Base-by-base conservation (phyloP, 495 filamentous ascomycete genomes). In the Xylaria venustula region DNA sequence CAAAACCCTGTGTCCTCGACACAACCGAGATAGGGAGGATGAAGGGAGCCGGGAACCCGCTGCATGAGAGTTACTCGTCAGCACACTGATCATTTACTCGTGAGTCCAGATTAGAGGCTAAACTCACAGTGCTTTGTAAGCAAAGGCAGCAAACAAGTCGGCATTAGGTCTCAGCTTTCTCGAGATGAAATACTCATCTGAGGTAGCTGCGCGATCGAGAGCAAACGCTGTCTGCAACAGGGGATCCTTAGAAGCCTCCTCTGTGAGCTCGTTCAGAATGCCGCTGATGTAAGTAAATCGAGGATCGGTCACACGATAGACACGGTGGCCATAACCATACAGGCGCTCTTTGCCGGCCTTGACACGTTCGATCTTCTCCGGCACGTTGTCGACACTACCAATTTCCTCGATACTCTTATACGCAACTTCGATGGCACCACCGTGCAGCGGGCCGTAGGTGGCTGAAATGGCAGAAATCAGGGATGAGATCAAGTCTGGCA, bases 321-420 rank as follows among this genome's bases (percentile, higher is more conserved):
- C 74, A 9, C 84, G 79, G 68, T 87, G 83, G 5, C 85, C 85
- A 58, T 83, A 85, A n/a, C 84, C 85, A 55, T 83, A 84, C 2
- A 87, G 67, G 41, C 82, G 83, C 25, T 73, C 69, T 49, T 79
- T 76, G 30, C 79, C 78, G 14, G 70, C 45, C 66, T 84, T 86
- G 30, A 86, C 81, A 8, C 74, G 69, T 12, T 74, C 76, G 15
- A 87, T 72, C 47, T 82, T 79, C 0, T 63, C 60, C 0, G 78
- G 79, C 2, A 85, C 79, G 25, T 77, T 76, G 2, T 77, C 75
- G 8, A 75, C 64, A 1, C 62, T 71, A 15, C 77, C 78, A 19
- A 87, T 80, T 48, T 70, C 64, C 15, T 82, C 65, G 32, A 79
- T 77, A 14, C 73, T 73, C 64, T 83, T 81, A 7, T 83, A 84